Percentiles rank a stretch among this genome's conserved stretches.
phyloP scores from a whole-genome alignment of 1,139 yeast genomes.

The Yamadazyma songkhlaensis region DNA sequence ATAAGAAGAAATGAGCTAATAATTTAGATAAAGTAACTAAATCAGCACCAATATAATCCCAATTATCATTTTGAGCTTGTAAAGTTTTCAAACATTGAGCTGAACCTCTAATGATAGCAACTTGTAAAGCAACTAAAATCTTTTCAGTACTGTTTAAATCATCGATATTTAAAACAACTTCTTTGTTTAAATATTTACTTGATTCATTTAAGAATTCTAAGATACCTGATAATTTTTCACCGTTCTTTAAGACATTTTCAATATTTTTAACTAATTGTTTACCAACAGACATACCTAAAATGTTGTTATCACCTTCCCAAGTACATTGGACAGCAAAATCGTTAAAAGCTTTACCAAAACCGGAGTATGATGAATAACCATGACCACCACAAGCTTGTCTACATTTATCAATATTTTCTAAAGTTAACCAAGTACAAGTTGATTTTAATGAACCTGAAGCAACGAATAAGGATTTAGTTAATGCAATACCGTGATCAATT shows the following conservation, averaged over 20 bases:
- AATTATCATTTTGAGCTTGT: conserved; percentile 29
- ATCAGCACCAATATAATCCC: conserved; percentile 55
- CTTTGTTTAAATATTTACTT: conserved; percentile 24
- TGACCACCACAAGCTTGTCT: conserved; percentile 56
- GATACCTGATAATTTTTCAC: conserved; percentile 33
- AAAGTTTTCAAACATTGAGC: conserved; percentile 30
- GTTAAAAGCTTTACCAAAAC: conserved; percentile 47
- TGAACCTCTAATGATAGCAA: conserved; percentile 40
- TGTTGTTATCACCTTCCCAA: conserved; percentile 54
- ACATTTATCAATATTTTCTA: conserved; percentile 44
- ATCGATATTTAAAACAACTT: conserved; percentile 23
- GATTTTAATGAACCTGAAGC: conserved; percentile 50
- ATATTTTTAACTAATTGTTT: conserved; percentile 46
- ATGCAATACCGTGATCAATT: conserved; percentile 37
- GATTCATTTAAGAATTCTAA: conserved; percentile 37
- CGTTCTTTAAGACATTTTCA: conserved; percentile 28
- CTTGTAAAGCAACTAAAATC: conserved; percentile 40
- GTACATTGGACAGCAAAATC: conserved; percentile 54
- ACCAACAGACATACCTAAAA: conserved; percentile 46
- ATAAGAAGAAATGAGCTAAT: conserved; percentile 37
- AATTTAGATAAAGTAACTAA: conserved; percentile 60
- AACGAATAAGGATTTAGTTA: conserved; percentile 43
- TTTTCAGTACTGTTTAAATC: conserved; percentile 33
- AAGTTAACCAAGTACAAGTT: conserved; percentile 48
- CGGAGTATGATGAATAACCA: conserved; percentile 47